Conservation (phyloP, 2,329 filamentous ascomycete species). For the Paracoccidioides brasiliensis region DNA sequence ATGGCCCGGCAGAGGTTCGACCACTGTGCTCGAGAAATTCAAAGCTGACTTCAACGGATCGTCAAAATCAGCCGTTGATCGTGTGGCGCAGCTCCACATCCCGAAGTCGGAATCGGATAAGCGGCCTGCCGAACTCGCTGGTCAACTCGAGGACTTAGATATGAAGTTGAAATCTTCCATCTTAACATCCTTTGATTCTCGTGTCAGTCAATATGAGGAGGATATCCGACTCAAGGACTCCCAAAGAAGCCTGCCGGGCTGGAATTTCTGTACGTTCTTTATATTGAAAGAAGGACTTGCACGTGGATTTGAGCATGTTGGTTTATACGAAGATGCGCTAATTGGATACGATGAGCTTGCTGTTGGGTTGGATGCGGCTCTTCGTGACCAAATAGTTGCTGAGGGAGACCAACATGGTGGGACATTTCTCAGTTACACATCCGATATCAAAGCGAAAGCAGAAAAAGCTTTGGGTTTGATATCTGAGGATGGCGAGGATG, state of each 20-base stretch:
- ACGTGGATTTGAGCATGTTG: constrained; percentile 88
- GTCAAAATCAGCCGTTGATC: constrained; percentile 59
- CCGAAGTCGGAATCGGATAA: constrained; percentile 45
- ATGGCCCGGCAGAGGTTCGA: constrained; percentile 65
- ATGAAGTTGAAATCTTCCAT: constrained; percentile 79
- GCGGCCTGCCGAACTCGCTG: constrained; percentile 62
- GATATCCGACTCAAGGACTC: constrained; percentile 91
- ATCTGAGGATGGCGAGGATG: constrained; percentile 9
- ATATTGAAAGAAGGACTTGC: constrained; percentile 92
- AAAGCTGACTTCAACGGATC: constrained; percentile 77
- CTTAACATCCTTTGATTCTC: constrained; percentile 73
- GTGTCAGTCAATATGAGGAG: constrained; percentile 90
- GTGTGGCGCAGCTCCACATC: constrained; percentile 74
- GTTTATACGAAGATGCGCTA: constrained; percentile 85
- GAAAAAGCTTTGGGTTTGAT: constrained; percentile 38
- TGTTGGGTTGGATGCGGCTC: constrained; percentile 68
- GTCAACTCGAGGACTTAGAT: constrained; percentile 72
- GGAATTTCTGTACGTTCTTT: constrained; percentile 99
- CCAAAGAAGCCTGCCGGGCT: constrained; percentile 75
- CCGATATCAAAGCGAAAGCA: constrained; percentile 53
- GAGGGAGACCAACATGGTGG: constrained; percentile 55
- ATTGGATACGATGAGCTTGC: constrained; percentile 91
- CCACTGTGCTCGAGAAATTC: constrained; percentile 78
- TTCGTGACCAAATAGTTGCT: constrained; percentile 57
- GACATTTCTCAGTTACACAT: constrained; percentile 57